Conservation (phyloP, 2,329 filamentous ascomycete species). For the Aspergillus calidoustus region DNA sequence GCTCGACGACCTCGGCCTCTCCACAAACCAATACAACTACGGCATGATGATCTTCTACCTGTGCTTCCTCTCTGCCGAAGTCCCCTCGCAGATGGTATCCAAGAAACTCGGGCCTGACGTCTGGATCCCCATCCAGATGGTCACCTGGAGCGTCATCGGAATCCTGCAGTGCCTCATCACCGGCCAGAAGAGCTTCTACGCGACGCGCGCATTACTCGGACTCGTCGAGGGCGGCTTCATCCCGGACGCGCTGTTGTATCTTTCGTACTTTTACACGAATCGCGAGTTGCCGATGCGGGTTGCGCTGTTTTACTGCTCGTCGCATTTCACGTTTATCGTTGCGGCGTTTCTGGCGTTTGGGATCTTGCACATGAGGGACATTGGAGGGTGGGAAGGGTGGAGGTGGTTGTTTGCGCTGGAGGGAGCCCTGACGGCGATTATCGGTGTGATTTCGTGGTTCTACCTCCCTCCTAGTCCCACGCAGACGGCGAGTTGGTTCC, state of each 20-base stretch:
- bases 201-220: slow-evolving; percentile 46
- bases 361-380: slow-evolving; percentile 45
- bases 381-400: slow-evolving; percentile 48
- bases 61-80: slow-evolving; percentile 36
- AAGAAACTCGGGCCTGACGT: slow-evolving; percentile 34
- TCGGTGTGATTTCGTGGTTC: slow-evolving; percentile 61
- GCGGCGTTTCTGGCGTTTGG: slow-evolving; percentile 54
- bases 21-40: slow-evolving; percentile 37
- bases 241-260: slow-evolving; percentile 45
- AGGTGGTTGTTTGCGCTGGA: slow-evolving; percentile 49
- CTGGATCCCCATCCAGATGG: slow-evolving; percentile 37
- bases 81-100: slow-evolving; percentile 38
- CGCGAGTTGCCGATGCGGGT: slow-evolving; percentile 70
- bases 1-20: slow-evolving; percentile 31
- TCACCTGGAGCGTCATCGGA: slow-evolving; percentile 4
- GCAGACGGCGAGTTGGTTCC: slow-evolving; percentile 60
- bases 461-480: slow-evolving; percentile 69
- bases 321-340: slow-evolving; percentile 53
- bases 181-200: slow-evolving; percentile 33
- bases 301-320: slow-evolving; percentile 72
- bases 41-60: slow-evolving; percentile 37
- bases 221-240: slow-evolving; percentile 58
- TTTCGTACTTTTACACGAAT: slow-evolving; percentile 75
- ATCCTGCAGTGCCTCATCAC: slow-evolving; percentile 33
- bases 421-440: slow-evolving; percentile 55